Evolutionary conservation across 1,284 basidiomycete species (phyloP).

Genomic region (Fomitiporia mediterranea): DNA sequence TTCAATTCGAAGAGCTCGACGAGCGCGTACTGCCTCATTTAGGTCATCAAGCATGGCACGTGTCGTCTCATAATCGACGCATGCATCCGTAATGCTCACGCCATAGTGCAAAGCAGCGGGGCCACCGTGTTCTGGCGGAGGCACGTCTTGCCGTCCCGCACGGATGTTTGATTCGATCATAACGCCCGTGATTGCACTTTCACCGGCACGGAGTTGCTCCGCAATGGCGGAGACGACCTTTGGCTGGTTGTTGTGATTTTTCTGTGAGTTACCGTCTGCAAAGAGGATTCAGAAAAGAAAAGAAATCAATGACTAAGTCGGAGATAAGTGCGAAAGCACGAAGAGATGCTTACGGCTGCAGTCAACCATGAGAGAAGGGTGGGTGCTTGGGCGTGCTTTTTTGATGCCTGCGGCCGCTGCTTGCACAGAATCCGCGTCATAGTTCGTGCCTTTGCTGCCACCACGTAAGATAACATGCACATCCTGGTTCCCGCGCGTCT

Average conservation of each 20-base stretch:
- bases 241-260: constrained; percentile 89
- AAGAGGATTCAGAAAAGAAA: background rate
- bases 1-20: constrained; percentile 8
- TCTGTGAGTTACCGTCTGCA: constrained; percentile 85
- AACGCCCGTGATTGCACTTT: constrained; percentile 84
- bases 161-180: constrained; percentile 97
- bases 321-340: constrained; percentile 18
- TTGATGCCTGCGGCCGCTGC: constrained; percentile 65
- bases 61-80: constrained; percentile 88
- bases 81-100: constrained; percentile 90
- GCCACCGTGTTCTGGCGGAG: constrained; percentile 41
- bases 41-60: constrained; percentile 72
- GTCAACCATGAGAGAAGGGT: constrained; percentile 83
- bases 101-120: constrained; percentile 72
- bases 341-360: constrained; percentile 57
- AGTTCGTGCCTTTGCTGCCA: constrained; percentile 87
- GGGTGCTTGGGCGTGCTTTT: constrained; percentile 59
- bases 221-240: constrained; percentile 76
- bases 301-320: background rate
- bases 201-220: constrained; percentile 73
- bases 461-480: constrained; percentile 94
- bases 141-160: constrained; percentile 82
- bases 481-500: constrained; percentile 88
- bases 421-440: constrained; percentile 67
- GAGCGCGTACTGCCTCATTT: constrained; percentile 42